These are phyloP conservation scores for Cornus suecica DNA, from an alignment of 148 eudicot species.

Conservation along the genomic window DNA sequence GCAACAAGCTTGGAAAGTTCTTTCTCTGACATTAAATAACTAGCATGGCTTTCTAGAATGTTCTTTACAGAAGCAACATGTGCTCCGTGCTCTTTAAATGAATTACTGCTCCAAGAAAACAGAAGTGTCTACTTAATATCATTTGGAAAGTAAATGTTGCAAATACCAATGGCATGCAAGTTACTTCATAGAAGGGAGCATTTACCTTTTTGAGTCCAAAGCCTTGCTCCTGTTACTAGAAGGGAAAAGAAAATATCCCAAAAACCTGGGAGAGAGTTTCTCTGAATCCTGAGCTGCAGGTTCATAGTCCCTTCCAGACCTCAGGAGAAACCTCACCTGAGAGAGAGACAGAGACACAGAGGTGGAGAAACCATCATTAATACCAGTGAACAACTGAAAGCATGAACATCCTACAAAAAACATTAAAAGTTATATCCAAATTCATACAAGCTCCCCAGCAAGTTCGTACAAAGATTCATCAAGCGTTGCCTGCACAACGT, in stretches of 20 bases:
- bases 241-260: conserved; percentile 72
- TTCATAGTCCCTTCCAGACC: conserved; percentile 95
- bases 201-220: conserved; percentile 65
- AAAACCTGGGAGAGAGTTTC: conserved; percentile 66
- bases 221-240: conserved; percentile 56
- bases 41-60: conserved; percentile 96
- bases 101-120: conserved; percentile 34
- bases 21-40: conserved; percentile 90
- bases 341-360: conserved; percentile 4
- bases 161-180: neutral
- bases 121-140: conserved; percentile 2
- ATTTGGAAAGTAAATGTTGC: neutral
- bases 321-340: conserved; percentile 92
- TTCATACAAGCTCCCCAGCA: conserved; percentile 93
- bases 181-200: neutral
- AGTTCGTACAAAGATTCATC: conserved; percentile 96
- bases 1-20: conserved; percentile 98
- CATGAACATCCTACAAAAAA: conserved; percentile 2
- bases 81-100: conserved; percentile 81
- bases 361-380: neutral
- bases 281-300: conserved; percentile 61
- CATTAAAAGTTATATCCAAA: neutral
- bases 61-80: conserved; percentile 86
- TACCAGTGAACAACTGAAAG: neutral
- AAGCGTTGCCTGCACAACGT: conserved; percentile 69